Evolutionary conservation across 768 basidiomycete genomes (phyloP), one percentile per base, ranked within the genome.

Genomic region (Suillus paluster): DNA sequence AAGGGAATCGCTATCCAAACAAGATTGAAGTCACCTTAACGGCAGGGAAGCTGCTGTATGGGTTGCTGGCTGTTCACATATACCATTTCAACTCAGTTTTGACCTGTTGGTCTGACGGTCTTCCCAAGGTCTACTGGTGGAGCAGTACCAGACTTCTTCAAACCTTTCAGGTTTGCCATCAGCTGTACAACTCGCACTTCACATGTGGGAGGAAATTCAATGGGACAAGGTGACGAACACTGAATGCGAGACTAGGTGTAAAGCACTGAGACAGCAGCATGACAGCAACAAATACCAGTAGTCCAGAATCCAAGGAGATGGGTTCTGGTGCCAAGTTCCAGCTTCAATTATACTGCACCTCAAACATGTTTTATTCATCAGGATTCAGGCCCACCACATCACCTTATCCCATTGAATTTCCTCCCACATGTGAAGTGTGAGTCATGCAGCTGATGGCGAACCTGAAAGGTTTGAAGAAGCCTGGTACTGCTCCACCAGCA

Each of bases 141-240:
- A 1, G 94, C 92, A 46, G 93, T 96, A 4, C 95, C 95, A 33
- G 94, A 90, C 68, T 92, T 95, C 83, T 97, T 97, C 72, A 97
- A 77, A 5, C 95, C 95, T 73, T 94, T 94, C 64, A 95, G 74
- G 73, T 90, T 95, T 42, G 89, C 92, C 21, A 79, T 79, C 36
- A 97, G 77, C 58, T 85, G 81, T 3, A 79, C 80, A 41, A 96
- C 86, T 70, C 93, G 89, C 56, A 96, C 89, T 84, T 97, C 95
- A 71, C 92, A 95, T 9, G 92, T 92, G 9, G 89, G 87, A 25
- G 95, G 95, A 67, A 97, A 97, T 79, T 97, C 95, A 52, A 97
- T 86, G 4, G 86, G 91, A 70, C 91, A 92, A 19, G 86, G 85
- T 19, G 78, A 72, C 48, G 75, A n/a, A n/a, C n/a, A n/a, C n/a